Conservation (phyloP, 129 eudicot genomes). For the Tagetes erecta region DNA sequence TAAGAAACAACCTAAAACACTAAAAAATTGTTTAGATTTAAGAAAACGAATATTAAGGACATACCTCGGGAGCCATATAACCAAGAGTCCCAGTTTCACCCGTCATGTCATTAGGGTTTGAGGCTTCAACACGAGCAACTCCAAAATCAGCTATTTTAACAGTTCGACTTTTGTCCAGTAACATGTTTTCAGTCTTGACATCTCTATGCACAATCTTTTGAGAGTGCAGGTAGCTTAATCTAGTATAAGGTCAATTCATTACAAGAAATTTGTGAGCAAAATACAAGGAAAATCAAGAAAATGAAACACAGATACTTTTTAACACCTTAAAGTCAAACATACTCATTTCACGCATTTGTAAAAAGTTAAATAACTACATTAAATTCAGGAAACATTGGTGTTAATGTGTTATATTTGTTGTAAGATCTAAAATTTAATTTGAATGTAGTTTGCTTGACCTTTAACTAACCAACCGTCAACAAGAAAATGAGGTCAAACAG, state of each 20-base stretch:
- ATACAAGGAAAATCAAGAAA: background rate
- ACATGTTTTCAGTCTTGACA: conserved; percentile 93
- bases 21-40: background rate
- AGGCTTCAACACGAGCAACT: conserved; percentile 96
- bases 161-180: conserved; percentile 80
- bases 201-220: conserved; percentile 93
- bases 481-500: background rate
- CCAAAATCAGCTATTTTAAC: conserved; percentile 93
- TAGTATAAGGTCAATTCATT: conserved; percentile 22
- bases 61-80: conserved; percentile 98
- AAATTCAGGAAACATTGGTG: background rate
- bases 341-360: background rate
- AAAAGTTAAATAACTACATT: background rate
- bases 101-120: conserved; percentile 97
- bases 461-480: conserved; percentile 13
- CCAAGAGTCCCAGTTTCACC: conserved; percentile 98
- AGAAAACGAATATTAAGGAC: background rate
- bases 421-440: background rate
- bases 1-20: background rate
- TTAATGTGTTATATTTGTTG: conserved; percentile 2
- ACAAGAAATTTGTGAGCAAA: conserved; percentile 1
- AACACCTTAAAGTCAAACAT: conserved; percentile 1
- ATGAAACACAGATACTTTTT: conserved; percentile 16
- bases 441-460: conserved; percentile 10
- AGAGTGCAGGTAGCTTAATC: conserved; percentile 86